phyloP scores from a whole-genome alignment of 768 basidiomycete species.

The Xerocomellus chrysenteron region DNA sequence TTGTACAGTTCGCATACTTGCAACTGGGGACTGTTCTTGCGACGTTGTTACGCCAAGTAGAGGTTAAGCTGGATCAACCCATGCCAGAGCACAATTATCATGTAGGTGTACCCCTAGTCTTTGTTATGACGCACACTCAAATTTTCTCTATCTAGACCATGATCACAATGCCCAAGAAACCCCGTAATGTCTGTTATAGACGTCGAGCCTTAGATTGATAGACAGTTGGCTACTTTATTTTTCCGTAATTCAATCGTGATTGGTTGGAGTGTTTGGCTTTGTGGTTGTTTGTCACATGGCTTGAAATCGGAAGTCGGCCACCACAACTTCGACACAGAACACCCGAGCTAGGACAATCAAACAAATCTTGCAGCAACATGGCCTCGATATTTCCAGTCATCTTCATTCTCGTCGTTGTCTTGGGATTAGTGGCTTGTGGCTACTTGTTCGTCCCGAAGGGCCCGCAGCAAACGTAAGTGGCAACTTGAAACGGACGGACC shows the following conservation, averaged over 20 bases:
- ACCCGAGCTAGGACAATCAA: neutral
- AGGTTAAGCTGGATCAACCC: conserved; percentile 57
- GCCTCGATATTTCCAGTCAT: conserved; percentile 68
- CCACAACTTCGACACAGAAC: neutral
- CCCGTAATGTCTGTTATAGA: conserved; percentile 63
- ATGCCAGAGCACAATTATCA: conserved; percentile 90
- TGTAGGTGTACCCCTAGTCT: conserved; percentile 45
- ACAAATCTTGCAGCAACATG: conserved; percentile 42
- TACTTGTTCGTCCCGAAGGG: conserved; percentile 83
- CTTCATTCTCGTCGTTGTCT: conserved; percentile 61
- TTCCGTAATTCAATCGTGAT: neutral
- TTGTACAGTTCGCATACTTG: conserved; percentile 81
- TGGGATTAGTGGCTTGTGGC: conserved; percentile 60
- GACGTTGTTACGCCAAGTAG: conserved; percentile 73
- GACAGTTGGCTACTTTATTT: neutral
- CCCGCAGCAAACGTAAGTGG: conserved; percentile 81
- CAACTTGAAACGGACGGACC: neutral
- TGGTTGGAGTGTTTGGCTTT: neutral
- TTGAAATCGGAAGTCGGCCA: neutral
- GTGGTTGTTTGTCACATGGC: conserved; percentile 9
- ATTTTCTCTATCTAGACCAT: conserved; percentile 61
- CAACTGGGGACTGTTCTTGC: conserved; percentile 85
- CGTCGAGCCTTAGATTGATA: conserved; percentile 56
- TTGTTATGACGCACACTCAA: conserved; percentile 6
- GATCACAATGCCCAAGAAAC: conserved; percentile 85